Evolutionary conservation across 257 asterid species (phyloP).

Genomic region (Solanum virginianum): DNA sequence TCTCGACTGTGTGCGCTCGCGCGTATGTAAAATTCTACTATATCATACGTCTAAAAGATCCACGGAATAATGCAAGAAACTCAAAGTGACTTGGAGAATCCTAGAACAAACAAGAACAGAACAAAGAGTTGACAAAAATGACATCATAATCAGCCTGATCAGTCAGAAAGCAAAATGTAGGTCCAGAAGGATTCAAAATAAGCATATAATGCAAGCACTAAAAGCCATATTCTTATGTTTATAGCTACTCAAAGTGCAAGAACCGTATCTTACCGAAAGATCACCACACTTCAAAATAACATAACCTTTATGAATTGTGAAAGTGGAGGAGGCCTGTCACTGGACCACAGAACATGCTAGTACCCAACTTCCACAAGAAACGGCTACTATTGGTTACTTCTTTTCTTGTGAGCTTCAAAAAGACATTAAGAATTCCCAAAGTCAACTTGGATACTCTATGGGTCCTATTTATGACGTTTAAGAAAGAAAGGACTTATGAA

Average conservation of each 20-base stretch:
- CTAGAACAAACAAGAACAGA: neutral
- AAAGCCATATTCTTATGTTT: neutral
- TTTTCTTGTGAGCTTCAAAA: neutral
- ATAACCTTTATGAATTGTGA: neutral
- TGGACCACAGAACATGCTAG: neutral
- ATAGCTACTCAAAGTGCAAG: neutral
- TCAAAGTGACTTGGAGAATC: neutral
- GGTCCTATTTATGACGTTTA: neutral
- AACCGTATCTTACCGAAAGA: neutral
- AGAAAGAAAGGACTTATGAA: neutral
- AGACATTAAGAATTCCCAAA: neutral
- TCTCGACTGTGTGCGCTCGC: neutral
- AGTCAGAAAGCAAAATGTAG: neutral
- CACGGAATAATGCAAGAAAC: neutral
- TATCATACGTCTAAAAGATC: neutral
- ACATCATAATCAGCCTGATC: neutral
- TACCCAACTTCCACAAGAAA: neutral
- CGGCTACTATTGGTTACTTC: neutral
- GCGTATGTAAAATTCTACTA: neutral
- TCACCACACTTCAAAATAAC: neutral
- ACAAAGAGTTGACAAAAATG: neutral
- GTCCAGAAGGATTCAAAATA: neutral
- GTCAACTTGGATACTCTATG: neutral
- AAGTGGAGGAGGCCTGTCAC: neutral
- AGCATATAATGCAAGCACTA: neutral